Evolutionary conservation across 768 basidiomycete species (phyloP), one percentile per base, ranked within the genome.

Genomic region (Suillus brevipes): DNA sequence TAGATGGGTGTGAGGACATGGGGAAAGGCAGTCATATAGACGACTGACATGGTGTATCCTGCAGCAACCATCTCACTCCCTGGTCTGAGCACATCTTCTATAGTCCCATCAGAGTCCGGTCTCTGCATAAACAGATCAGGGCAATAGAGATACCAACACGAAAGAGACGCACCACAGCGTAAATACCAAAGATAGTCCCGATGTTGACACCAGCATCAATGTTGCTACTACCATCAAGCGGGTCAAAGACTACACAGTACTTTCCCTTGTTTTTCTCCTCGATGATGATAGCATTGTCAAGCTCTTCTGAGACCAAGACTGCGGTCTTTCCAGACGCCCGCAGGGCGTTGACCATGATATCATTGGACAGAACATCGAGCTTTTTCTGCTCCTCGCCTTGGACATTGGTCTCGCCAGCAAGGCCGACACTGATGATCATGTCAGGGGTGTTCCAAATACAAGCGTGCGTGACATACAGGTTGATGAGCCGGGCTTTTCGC

Each of bases 311-410:
- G 67, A 99, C 95, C 70, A 99, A 90, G 16, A 99, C 97, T 16
- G 95, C 91, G 8, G 90, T 93, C 85, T 95, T 97, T 61, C 97
- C 95, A n/a, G 93, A 96, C 4, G 96, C 96, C 49, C 94, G 87
- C 40, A 99, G 86, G 56, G 96, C 90, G 73, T 98, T 98, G 72
- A 99, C 86, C 97, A 99, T 99, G 84, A 99, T 99, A 76, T 99
- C 96, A 76, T 99, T 98, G 16, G 95, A 92, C 38, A 97, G 83
- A n/a, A 97, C 90, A 73, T 97, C 96, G 61, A 99, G 85, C 80
- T 99, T 99, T 85, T 99, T 99, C 84, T 99, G 97, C 74, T 99
- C 97, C 77, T 99, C 97, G 25, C 97, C 97, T 78, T 96, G 94
- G 9, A 96, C 90, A 74, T 99, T 99, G 34, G 92, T 92, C 74